These are phyloP conservation scores for Albophoma yamanashiensis DNA, from an alignment of 2,329 filamentous ascomycete species.

Conservation along the genomic window DNA sequence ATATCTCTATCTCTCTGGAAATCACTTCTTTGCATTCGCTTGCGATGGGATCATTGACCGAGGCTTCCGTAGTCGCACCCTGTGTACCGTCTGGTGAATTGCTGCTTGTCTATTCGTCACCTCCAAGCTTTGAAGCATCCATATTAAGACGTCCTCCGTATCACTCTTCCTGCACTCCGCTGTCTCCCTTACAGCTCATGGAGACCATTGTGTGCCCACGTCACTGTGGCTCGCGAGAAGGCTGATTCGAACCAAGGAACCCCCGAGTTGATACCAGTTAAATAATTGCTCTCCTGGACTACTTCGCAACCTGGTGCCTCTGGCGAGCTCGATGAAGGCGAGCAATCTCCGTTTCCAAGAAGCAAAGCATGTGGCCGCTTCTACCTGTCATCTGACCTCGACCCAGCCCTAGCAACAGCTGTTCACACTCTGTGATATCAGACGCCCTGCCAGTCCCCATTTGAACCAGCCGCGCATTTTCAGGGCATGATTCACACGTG, in stretches of 20 bases:
- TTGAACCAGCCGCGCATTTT: neutral
- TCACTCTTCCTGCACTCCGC: too few relatives aligned
- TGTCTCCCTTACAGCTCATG: too few relatives aligned
- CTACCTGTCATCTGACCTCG: neutral
- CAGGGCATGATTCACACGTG: neutral
- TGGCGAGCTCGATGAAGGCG: neutral
- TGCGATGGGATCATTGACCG: neutral
- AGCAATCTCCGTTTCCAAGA: neutral
- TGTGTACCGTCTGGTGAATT: neutral
- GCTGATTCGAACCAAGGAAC: too few relatives aligned
- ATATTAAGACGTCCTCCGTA: neutral
- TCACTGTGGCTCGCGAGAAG: too few relatives aligned
- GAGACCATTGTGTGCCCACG: too few relatives aligned
- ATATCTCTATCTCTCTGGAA: neutral
- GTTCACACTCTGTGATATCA: neutral
- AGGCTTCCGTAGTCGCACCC: neutral
- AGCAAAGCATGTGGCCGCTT: neutral
- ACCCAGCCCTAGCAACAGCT: neutral
- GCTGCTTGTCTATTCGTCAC: neutral
- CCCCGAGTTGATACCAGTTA: neutral
- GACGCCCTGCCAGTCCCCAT: neutral
- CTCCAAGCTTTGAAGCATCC: too few relatives aligned
- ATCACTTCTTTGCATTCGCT: neutral
- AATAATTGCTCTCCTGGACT: too few relatives aligned
- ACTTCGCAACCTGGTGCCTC: neutral